These are phyloP conservation scores for Dictyostelium discoideum DNA, from an alignment of 78 protist genomes.

Conservation along the genomic window dicty_2.7 NC_007088.5:3220001-3220500, in stretches of 20 bases:
- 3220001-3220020: conserved; percentile 15
- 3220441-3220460: not conserved
- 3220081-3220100: not conserved
- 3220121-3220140: not conserved
- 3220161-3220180: not conserved
- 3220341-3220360: conserved; percentile 18
- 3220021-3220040: not conserved
- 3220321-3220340: conserved; percentile 8
- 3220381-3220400: not conserved
- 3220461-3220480: not conserved
- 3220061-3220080: conserved; percentile 7
- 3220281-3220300: not conserved
- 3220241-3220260: not conserved
- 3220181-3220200: not conserved
- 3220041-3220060: conserved; percentile 16
- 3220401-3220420: not conserved
- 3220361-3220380: not conserved
- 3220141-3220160: not conserved
- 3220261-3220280: not conserved
- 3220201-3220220: conserved; percentile 8
- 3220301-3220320: not conserved
- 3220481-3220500: not conserved
- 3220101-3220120: not conserved
- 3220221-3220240: conserved; percentile 1
- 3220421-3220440: not conserved